Base-by-base conservation (phyloP, 306 rosid species). In the Cicer judaicum region DNA sequence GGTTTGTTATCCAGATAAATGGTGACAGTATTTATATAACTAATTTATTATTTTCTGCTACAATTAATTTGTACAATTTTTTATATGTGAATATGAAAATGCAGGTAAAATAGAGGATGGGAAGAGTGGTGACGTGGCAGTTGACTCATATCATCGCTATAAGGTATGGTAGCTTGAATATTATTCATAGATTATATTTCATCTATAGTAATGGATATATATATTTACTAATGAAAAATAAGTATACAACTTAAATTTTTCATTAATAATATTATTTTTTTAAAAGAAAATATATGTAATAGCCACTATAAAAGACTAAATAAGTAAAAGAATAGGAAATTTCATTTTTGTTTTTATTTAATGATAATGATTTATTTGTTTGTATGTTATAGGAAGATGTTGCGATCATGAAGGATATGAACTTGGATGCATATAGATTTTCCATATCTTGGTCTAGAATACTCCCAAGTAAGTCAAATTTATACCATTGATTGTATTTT, bases 361-460 rank as follows among this genome's bases (percentile, higher is more conserved):
- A 70, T 29, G 10, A 16, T 11, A 15, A 14, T 14, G 42, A 11
- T 10, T 12, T 36, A 4, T n/a, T 5, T 29, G 5, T 7, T 21
- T 72, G 2, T 13, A 10, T 49, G 7, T 42, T 60, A 7, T 24
- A 86, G 96, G 89, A 91, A 74, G 94, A 91, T 68, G 86, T 87
- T 57, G 78, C 59, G 40, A 86, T 91, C 2, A 79, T 86, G 89
- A 89, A 91, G 62, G 68, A 84, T 0, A 86, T 91, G 81, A 78
- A 79, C 8, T 70, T 74, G 56, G 95, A 89, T 81, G 91, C 92
- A 2, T 87, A 83, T 18, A 82, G 95, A 59, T 83, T 91, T 66
- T 91, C 95, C 2, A 83, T 91, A 18, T 78, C 97, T n/a, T 91
- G 97, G 95, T 64, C 97, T 1, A 82, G 92, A 82, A 29, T 89